Base-by-base conservation (phyloP, 176 grass and related monocot genomes). In the Cenchrus fungigraminus region DNA sequence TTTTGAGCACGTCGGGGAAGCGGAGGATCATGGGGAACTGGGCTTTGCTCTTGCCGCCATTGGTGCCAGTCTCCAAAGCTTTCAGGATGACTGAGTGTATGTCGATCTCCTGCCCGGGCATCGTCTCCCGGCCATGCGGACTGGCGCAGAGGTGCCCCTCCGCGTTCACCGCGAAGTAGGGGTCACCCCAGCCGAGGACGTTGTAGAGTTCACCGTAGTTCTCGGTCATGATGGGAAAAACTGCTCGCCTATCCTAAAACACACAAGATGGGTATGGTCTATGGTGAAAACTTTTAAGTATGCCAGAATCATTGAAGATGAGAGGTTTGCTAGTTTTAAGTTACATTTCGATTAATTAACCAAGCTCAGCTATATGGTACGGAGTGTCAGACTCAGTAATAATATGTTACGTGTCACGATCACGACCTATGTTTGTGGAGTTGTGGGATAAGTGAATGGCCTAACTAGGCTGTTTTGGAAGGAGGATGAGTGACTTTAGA, bases 21-120 rank as follows among this genome's bases (percentile, higher is more conserved):
- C 70, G 70, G 47, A 73, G 46, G 46, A 52, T 22, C 70, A 73
- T 73, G 70, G 70, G 70, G 47, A 73, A 73, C 46, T 73, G 71
- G 5, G 11, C 5, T 7, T 72, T 12, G 22, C 22, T 25, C 22
- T 25, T 25, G 22, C 22, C 22, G 22, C 22, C 22, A 25, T 25
- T 25, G 22, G 22, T 25, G 22, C 28, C 6, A 2, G 4, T 0
- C 22, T 25, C 22, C 22, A 52, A 29, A 16, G 13, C 71, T 31
- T 73, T 3, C 47, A 0, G 2, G 22, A 73, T 73, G 71, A 73
- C 71, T 1, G 47, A 73, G 22, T 52, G 46, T 12, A 73, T 10
- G 71, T 73, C 71, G 71, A 73, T 73, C 71, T 73, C 71, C 71
- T 73, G n/a, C 10, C 47, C 71, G 6, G 47, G 47, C 71, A 4